Base-by-base conservation (phyloP, 2,329 filamentous ascomycete species). In the Aspergillus aculeatinus region DNA sequence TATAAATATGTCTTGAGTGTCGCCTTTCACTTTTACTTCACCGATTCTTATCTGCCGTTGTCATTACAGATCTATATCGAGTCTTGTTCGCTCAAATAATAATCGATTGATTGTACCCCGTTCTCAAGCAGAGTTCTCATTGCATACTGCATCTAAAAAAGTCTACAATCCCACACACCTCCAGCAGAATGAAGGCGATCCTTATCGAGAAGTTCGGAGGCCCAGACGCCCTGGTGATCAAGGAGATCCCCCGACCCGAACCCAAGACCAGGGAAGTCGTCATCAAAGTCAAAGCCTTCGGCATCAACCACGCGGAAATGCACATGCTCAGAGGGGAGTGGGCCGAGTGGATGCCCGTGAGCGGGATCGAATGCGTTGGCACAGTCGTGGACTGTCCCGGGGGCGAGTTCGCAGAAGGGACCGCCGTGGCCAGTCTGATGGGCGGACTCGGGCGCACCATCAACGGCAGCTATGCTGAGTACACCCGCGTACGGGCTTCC, bases 391-490 rank as follows among this genome's bases (percentile, higher is more conserved):
- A 65, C 23, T 78, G 74, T 60, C 77, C 75, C 1, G 69, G 67
- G 10, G 69, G 68, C 25, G 68, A 76, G 47, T 66, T 79, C 27
- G 51, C 60, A 1, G 29, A 68, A 11, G 78, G 77, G 16, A 69
- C 59, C 21, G 67, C 68, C 23, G 78, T 80, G 5, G 71, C 71
- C 7, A 72, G 67, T 16, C 61, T 79, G 12, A 81, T 81, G 79
- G 78, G 79, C 11, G 78, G 79, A 1, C 64, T 81, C 51, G 79
- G 79, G 1, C 67, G 78, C 5, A 78, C 59, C 19, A 67, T 69
- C 11, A 69, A 70, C 2, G 79, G 79, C 3, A 67, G 73, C 2
- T 81, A 80, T 64, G 78, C 70, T 19, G 70, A 80, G 59, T 80
- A 71, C 60, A 73, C 74, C 5, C 64, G 66, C 33, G 74, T 72